Evolutionary conservation across 768 basidiomycete genomes (phyloP).

Genomic region (Naganishia vishniacii): DNA sequence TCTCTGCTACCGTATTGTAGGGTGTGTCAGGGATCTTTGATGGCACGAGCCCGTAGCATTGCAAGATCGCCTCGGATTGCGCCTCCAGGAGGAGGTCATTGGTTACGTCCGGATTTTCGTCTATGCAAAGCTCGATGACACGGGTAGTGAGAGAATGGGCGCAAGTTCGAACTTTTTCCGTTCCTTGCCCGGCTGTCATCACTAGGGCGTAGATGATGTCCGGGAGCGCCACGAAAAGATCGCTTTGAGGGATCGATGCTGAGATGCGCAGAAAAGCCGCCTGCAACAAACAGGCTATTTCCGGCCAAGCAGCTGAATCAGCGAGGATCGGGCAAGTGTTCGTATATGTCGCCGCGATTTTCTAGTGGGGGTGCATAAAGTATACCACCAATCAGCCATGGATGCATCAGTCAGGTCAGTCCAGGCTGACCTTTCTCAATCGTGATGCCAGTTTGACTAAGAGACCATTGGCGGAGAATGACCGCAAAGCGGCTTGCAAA

Average conservation of each 20-base stretch:
- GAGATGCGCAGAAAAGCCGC: constrained; percentile 8
- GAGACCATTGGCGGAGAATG: constrained; percentile 15
- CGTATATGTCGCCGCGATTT: constrained; percentile 18
- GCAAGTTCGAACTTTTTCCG: constrained; percentile 12
- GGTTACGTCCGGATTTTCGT: constrained; percentile 7
- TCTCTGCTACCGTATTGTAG: constrained; percentile 1
- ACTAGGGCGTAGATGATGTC: constrained; percentile 17
- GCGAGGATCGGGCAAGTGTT: constrained; percentile 12
- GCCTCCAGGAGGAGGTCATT: constrained; percentile 3
- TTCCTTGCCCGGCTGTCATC: constrained; percentile 15
- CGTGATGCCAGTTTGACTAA: constrained; percentile 17
- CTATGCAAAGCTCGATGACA: constrained; percentile 2
- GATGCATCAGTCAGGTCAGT: neutral
- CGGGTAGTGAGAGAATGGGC: constrained; percentile 11
- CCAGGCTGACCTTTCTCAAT: constrained; percentile 13
- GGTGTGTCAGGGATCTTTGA: constrained; percentile 11
- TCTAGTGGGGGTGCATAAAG: neutral
- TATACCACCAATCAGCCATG: neutral
- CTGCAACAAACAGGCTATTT: constrained; percentile 17
- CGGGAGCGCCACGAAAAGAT: constrained; percentile 12
- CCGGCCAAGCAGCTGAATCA: constrained; percentile 15
- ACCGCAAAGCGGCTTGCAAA: constrained; percentile 11
- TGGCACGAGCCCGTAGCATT: constrained; percentile 4
- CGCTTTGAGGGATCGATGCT: constrained; percentile 12
- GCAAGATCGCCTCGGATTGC: constrained; percentile 5